Base-by-base conservation (phyloP, 2,329 filamentous ascomycete species). In the Blastomyces parvus region DNA sequence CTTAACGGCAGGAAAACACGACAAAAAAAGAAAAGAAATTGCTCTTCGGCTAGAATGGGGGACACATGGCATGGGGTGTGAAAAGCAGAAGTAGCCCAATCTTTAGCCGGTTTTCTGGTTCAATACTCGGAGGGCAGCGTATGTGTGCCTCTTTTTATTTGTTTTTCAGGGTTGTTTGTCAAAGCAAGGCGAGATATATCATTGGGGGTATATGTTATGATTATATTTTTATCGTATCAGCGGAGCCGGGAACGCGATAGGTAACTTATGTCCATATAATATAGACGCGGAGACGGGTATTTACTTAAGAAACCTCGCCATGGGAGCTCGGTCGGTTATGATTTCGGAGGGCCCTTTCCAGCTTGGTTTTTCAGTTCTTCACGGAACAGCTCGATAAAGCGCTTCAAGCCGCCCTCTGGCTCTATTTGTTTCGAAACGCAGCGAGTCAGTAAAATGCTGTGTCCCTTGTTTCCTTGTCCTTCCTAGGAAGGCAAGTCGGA, bases 341-440 rank as follows among this genome's bases (percentile, higher is more conserved):
- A 30, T 27, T 59, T 46, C 9, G 62, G 62, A 19, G 66, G 66
- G 59, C 64, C 66, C 36, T 66, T 65, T 64, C 67, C 67, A 30
- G 70, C 65, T 42, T 72, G 71, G 53, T 69, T 68, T 62, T 70
- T 71, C 44, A 73, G 57, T 59, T 73, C 72, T 25, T 73, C 71
- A 63, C 69, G 69, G 64, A 73, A 73, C 14, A 70, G 57, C 36
- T 71, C 64, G 53, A 71, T 60, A 63, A 72, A 70, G 46, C 67
- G 62, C 33, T 67, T 68, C n/a, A 69, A 19, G 36, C 72, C 69
- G 25, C 57, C 57, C 3, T 59, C 57, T 46, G 57, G 57, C 11
- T 46, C 57, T 59, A 44, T 25, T 25, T 42, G 22, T 25, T 42
- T 11, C 8, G 36, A 30, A 59, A 63, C 57, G 30, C 2, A 30